Evolutionary conservation across 305 asterid genomes (phyloP), one percentile per base, ranked within the genome.

Genomic region (Coffea humblotiana): DNA sequence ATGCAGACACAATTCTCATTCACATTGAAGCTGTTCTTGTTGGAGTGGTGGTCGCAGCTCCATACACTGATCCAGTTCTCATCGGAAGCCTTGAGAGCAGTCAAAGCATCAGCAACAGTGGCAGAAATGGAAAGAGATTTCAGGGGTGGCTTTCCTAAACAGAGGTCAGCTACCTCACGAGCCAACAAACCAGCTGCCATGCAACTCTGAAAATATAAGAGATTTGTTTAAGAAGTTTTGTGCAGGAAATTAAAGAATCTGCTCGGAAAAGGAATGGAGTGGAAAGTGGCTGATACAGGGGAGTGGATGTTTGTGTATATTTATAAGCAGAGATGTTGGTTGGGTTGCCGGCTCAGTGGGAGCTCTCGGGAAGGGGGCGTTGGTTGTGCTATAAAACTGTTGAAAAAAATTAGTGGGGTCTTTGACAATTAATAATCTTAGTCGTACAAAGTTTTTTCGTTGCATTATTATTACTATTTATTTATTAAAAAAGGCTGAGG

Each of bases 61-160:
- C 99, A 94, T 8, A 95, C 85, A 84, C 93, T 92, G 29, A 92
- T 43, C 84, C 74, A 88, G 11, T 74, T 87, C 10, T 88, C 94
- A 16, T 74, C 86, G 27, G 90, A 81, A 68, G 87, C 77, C 69
- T 90, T 90, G 15, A 95, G 90, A 45, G 94, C 92, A 75, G 90
- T 77, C 79, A 95, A 61, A 60, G 97, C 97, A 84, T 88, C 93
- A 54, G 88, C 87, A 75, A 90, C 79, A 68, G 96, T 86, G 83
- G 92, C 87, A 40, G 97, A 81, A 72, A 86, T 85, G 74, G 97
- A 78, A 75, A 95, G 92, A 27, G 89, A 88, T 77, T 72, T 92
- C 65, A 94, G 91, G 40, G 97, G 90, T 56, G 97, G 97, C 91
- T 93, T 94, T 78, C 97, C 98, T n/a, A 94, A 77, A 85, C 98